A percentile compares a stretch with the other conserved stretches of the same genome.
Conservation (phyloP, 1,284 basidiomycete genomes). For the Coniferiporia weirii region DNA sequence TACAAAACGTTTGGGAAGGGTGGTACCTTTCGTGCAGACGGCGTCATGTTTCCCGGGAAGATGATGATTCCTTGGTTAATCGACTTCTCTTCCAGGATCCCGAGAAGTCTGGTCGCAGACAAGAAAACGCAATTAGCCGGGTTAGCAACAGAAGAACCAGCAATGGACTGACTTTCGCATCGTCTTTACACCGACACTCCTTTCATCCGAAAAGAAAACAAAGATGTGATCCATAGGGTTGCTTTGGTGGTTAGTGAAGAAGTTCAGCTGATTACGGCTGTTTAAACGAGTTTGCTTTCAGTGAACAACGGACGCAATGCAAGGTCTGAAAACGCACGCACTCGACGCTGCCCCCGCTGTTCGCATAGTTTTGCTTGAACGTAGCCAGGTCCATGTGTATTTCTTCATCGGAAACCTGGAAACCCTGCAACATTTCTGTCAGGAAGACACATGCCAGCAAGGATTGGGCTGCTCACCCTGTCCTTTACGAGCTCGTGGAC, state of each 20-base stretch:
- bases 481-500: slow-evolving; percentile 96
- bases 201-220: slow-evolving; percentile 91
- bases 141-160: slow-evolving; percentile 5
- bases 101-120: slow-evolving; percentile 60
- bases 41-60: slow-evolving; percentile 94
- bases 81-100: slow-evolving; percentile 83
- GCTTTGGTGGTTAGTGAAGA: slow-evolving; percentile 72
- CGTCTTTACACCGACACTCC: slow-evolving; percentile 89
- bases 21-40: slow-evolving; percentile 87
- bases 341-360: slow-evolving; percentile 61
- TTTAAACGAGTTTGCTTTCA: neutral
- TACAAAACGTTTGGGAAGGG: neutral
- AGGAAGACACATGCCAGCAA: slow-evolving; percentile 5
- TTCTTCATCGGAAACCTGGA: slow-evolving; percentile 87
- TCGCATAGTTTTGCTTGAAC: slow-evolving; percentile 68
- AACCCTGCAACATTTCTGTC: slow-evolving; percentile 51
- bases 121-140: slow-evolving; percentile 7
- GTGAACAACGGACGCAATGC: neutral
- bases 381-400: slow-evolving; percentile 77
- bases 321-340: slow-evolving; percentile 28
- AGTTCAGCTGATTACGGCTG: slow-evolving; percentile 84
- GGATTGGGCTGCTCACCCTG: slow-evolving; percentile 51
- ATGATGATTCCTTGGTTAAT: slow-evolving; percentile 94
- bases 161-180: slow-evolving; percentile 80
- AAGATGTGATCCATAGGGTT: slow-evolving; percentile 83